phyloP scores from a whole-genome alignment of 1,139 yeast species.

The Zhuliangozyma blackwelliae region DNA sequence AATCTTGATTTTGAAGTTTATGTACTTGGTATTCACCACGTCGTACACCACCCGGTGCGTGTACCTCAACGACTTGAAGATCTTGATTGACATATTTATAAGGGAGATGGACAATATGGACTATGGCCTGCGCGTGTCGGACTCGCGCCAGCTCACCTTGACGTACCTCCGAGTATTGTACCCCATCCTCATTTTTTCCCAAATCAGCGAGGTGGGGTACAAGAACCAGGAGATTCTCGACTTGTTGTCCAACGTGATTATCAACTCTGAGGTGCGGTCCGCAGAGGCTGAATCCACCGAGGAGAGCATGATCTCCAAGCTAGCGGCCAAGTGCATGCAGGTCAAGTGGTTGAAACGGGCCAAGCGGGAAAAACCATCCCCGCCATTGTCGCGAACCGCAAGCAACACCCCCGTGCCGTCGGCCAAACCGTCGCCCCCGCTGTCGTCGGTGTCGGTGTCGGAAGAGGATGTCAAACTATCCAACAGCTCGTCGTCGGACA shows the following conservation, averaged over 20 bases:
- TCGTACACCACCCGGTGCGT: slow-evolving; percentile 61
- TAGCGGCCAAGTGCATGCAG: slow-evolving; percentile 59
- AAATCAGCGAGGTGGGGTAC: slow-evolving; percentile 49
- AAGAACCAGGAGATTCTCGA: slow-evolving; percentile 52
- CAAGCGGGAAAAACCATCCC: slow-evolving; percentile 1
- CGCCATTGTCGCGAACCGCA: no score
- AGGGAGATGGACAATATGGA: slow-evolving; percentile 72
- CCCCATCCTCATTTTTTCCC: slow-evolving; percentile 68
- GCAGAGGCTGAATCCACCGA: slow-evolving; percentile 14
- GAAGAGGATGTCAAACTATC: no score
- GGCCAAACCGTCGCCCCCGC: no score
- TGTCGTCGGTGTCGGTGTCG: no score
- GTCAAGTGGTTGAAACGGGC: slow-evolving; percentile 50
- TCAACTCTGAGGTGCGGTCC: slow-evolving; percentile 16
- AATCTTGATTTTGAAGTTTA: slow-evolving; percentile 71
- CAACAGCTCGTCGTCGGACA: not conserved
- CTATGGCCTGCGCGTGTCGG: slow-evolving; percentile 30
- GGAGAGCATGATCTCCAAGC: slow-evolving; percentile 41
- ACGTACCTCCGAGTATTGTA: slow-evolving; percentile 74
- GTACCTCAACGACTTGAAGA: slow-evolving; percentile 81
- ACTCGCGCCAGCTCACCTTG: slow-evolving; percentile 52
- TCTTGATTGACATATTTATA: slow-evolving; percentile 78
- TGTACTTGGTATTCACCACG: slow-evolving; percentile 71
- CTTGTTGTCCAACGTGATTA: slow-evolving; percentile 45
- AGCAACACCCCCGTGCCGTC: no score